Percentiles rank a stretch among this genome's conserved stretches.
Evolutionary conservation across 2,329 filamentous ascomycete species (phyloP).

Genomic region (Rhynchosporium secalis): DNA sequence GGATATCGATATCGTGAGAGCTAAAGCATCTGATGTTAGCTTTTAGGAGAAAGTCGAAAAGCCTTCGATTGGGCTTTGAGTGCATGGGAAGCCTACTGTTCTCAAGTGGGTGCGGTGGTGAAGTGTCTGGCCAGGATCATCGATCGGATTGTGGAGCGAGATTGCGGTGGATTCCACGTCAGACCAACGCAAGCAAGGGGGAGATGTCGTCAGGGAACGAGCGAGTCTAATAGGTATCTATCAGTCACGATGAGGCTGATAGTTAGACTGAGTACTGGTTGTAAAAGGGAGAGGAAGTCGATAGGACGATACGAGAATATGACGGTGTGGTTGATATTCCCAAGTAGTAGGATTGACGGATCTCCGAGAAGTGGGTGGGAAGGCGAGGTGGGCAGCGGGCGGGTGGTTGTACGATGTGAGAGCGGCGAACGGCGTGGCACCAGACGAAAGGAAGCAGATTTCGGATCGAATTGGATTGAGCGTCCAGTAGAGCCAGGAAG

Average conservation of each 20-base stretch:
- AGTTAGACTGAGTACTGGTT: constrained; percentile 1
- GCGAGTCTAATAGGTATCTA: constrained; percentile 9
- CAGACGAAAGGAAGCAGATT: constrained; percentile 5
- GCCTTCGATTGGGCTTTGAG: constrained; percentile 27
- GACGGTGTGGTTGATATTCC: constrained; percentile 10
- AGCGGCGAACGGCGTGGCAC: neutral
- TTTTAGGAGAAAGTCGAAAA: constrained; percentile 4
- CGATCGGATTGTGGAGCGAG: constrained; percentile 39
- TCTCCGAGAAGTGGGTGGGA: neutral
- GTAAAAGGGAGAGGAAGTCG: neutral
- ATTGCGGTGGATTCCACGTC: constrained; percentile 37
- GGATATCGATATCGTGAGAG: constrained; percentile 55
- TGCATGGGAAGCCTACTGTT: constrained; percentile 31
- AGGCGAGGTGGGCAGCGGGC: neutral
- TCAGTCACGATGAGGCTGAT: constrained; percentile 1
- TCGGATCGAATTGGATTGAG: neutral
- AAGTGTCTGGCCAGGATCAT: constrained; percentile 35
- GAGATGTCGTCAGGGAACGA: constrained; percentile 12
- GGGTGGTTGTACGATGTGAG: constrained; percentile 6
- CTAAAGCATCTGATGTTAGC: constrained; percentile 32
- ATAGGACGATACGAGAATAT: neutral
- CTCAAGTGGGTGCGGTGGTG: constrained; percentile 33
- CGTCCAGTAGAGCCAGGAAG: neutral
- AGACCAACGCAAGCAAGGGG: constrained; percentile 34
- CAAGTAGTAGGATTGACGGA: neutral